phyloP scores from a whole-genome alignment of 169 alveolate genomes.

The Plasmodium cynomolgi region DNA sequence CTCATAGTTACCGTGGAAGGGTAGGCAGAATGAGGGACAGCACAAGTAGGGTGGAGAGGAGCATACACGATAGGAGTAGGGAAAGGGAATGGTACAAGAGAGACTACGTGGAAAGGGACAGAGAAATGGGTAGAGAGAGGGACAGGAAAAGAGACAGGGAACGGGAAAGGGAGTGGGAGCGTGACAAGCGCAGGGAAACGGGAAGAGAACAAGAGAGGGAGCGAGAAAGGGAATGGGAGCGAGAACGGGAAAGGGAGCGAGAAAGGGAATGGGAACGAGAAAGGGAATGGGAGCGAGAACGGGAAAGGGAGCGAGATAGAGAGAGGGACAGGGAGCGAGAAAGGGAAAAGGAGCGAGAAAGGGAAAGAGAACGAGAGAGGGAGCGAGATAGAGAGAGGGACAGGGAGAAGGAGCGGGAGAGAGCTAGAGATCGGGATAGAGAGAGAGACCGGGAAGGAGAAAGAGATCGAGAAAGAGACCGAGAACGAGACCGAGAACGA shows the following conservation, averaged over 20 bases:
- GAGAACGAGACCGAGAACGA: background rate
- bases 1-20: background rate
- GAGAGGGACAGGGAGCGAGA: background rate
- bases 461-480: background rate
- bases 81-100: background rate
- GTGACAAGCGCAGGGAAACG: background rate
- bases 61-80: background rate
- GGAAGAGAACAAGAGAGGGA: background rate
- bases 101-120: background rate
- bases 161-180: background rate
- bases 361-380: background rate
- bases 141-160: background rate
- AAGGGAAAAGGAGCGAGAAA: background rate
- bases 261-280: background rate
- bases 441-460: background rate
- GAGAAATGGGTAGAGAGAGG: background rate
- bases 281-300: background rate
- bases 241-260: background rate
- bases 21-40: constrained; percentile 2
- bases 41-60: background rate
- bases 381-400: background rate
- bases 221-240: background rate
- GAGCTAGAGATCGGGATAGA: background rate
- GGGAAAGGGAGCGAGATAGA: background rate
- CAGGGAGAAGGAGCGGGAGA: background rate